Percentiles rank a stretch among this genome's conserved stretches.
Conservation (phyloP, 2,329 filamentous ascomycete genomes). For the Chaetothyriales sp. region DNA sequence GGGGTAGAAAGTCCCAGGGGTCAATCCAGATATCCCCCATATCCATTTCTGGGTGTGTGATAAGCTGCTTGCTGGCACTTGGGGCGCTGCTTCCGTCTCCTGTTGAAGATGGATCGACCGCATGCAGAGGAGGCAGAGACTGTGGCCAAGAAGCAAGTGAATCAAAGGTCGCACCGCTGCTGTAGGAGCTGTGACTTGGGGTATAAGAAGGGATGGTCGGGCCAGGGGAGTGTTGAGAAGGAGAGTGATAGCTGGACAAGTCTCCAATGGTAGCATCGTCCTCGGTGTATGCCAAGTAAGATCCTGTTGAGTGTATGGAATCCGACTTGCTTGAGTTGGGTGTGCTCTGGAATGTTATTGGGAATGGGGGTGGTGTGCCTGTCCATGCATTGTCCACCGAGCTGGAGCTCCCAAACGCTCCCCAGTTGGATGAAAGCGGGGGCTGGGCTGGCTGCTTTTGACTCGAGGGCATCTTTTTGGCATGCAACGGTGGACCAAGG, state of each 20-base stretch:
- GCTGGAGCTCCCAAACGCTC: not conserved
- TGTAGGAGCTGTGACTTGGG: not conserved
- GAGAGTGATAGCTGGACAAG: not conserved
- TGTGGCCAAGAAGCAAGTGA: not conserved
- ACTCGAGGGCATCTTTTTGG: not conserved
- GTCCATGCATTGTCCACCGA: not conserved
- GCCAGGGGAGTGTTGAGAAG: not conserved
- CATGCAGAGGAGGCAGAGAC: not conserved
- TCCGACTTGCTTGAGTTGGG: not conserved
- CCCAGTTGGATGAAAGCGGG: not conserved
- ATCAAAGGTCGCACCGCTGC: not conserved
- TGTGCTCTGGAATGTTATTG: not conserved
- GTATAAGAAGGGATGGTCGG: not conserved
- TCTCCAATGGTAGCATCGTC: not conserved
- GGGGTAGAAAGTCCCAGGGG: not conserved
- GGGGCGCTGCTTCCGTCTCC: not conserved
- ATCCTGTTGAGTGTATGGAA: not conserved
- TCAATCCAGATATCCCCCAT: not conserved
- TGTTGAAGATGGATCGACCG: not conserved
- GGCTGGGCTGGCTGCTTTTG: not conserved
- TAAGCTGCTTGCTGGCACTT: not conserved
- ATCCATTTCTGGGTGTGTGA: not conserved
- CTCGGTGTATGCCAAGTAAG: not conserved
- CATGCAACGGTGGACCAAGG: not conserved
- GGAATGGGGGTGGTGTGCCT: not conserved